These are phyloP conservation scores for Penicillium sp. DNA, from an alignment of 2,329 filamentous ascomycete genomes.

Conservation along the genomic window DNA sequence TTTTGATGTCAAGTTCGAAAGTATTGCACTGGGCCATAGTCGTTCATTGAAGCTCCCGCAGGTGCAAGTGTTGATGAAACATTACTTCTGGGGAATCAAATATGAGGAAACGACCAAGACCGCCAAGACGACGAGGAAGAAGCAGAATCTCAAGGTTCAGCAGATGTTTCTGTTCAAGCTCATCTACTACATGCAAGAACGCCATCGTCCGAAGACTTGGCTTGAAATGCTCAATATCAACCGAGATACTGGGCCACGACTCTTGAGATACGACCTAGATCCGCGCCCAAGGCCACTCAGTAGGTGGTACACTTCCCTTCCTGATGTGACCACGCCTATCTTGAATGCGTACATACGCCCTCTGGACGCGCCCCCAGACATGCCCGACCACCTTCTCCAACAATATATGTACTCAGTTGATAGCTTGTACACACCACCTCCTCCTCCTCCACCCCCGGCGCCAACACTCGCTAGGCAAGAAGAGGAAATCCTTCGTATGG, in stretches of 20 bases:
- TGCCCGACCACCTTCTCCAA: conserved; percentile 12
- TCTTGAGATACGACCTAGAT: conserved; percentile 19
- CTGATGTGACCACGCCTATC: background rate
- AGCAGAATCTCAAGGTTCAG: background rate
- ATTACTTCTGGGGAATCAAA: conserved; percentile 29
- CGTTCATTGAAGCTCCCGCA: background rate
- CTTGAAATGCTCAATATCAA: conserved; percentile 14
- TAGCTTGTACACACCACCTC: background rate
- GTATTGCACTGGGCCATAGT: background rate
- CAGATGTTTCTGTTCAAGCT: conserved; percentile 20
- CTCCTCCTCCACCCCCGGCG: background rate
- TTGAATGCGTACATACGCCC: conserved; percentile 11
- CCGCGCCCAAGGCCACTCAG: conserved; percentile 20
- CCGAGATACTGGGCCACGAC: conserved; percentile 31
- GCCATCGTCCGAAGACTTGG: conserved; percentile 15
- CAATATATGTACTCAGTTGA: conserved; percentile 11
- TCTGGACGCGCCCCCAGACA: background rate
- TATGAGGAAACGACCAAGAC: background rate
- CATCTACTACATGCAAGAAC: conserved; percentile 22
- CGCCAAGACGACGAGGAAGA: conserved; percentile 1
- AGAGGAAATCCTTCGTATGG: background rate
- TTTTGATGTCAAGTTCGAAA: background rate
- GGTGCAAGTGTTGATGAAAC: conserved; percentile 8
- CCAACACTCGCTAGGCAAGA: background rate
- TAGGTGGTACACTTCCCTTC: conserved; percentile 17